Evolutionary conservation across 202 grass and related monocot genomes (phyloP).

Genomic region (Zoysia matrella): DNA sequence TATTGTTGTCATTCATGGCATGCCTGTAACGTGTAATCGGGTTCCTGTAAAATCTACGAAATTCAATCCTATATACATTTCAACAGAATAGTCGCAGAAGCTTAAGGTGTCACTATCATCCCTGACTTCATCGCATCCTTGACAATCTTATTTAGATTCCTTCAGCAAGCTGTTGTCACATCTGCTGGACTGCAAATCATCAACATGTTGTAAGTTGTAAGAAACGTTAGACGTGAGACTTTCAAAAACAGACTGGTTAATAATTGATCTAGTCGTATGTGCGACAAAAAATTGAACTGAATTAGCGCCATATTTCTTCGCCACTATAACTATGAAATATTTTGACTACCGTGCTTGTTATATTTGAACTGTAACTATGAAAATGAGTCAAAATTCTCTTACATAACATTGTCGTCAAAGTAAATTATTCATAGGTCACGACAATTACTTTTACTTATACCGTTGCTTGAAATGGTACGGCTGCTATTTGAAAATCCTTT

Average conservation of each 20-base stretch:
- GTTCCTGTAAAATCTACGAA: background rate
- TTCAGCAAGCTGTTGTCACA: conserved; percentile 45
- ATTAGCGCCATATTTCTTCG: too few species aligned
- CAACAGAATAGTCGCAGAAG: background rate
- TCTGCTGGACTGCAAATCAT: conserved; percentile 21
- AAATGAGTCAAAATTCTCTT: too few species aligned
- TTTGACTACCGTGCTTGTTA: too few species aligned
- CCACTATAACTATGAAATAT: too few species aligned
- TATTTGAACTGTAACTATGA: too few species aligned
- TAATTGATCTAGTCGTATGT: too few species aligned
- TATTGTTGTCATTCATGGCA: background rate
- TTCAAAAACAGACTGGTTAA: background rate
- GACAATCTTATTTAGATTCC: conserved; percentile 34
- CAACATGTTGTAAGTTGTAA: background rate
- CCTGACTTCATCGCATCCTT: conserved; percentile 14
- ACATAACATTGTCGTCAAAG: too few species aligned
- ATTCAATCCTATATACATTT: conserved; percentile 5
- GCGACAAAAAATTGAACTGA: too few species aligned
- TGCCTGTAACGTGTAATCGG: background rate
- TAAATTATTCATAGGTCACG: too few species aligned
- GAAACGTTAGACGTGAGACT: conserved; percentile 3
- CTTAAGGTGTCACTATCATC: conserved; percentile 5
- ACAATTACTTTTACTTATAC: too few species aligned
- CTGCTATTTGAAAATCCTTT: too few species aligned
- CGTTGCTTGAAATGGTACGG: too few species aligned